A percentile compares a stretch with the other conserved stretches of the same genome.
These are phyloP conservation scores for Nitzschia sp. DNA, from an alignment of 108 stramenopile genomes.

Conservation along the genomic window DNA sequence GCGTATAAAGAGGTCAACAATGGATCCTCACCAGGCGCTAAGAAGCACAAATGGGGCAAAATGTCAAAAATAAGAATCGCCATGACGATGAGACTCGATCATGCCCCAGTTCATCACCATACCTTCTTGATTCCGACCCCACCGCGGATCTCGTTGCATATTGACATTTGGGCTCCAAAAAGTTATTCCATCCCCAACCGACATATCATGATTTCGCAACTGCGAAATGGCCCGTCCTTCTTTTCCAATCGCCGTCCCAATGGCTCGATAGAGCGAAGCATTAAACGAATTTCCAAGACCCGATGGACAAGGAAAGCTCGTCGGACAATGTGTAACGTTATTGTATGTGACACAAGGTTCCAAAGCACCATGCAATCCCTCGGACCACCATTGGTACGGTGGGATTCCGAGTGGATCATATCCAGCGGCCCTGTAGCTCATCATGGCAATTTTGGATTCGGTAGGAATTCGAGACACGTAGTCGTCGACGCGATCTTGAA, in stretches of 20 bases:
- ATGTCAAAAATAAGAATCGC: background rate
- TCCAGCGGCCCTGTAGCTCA: slow-evolving; percentile 38
- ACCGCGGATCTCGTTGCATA: slow-evolving; percentile 74
- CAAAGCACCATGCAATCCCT: slow-evolving; percentile 54
- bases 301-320: slow-evolving; percentile 56
- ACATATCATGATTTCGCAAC: slow-evolving; percentile 24
- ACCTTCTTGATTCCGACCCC: slow-evolving; percentile 71
- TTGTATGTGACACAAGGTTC: slow-evolving; percentile 32
- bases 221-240: slow-evolving; percentile 51
- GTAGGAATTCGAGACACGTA: slow-evolving; percentile 35
- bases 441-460: slow-evolving; percentile 37
- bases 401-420: slow-evolving; percentile 34
- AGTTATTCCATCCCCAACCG: slow-evolving; percentile 49
- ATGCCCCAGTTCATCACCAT: background rate
- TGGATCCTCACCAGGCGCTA: slow-evolving; percentile 73
- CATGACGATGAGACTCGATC: background rate
- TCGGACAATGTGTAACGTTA: slow-evolving; percentile 23
- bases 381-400: slow-evolving; percentile 61
- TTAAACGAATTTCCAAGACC: slow-evolving; percentile 58
- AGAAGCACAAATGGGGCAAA: slow-evolving; percentile 2
- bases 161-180: slow-evolving; percentile 75
- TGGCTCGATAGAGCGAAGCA: slow-evolving; percentile 42
- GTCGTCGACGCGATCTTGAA: slow-evolving; percentile 35
- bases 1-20: slow-evolving; percentile 60
- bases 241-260: slow-evolving; percentile 51